Evolutionary conservation across 768 basidiomycete species (phyloP).

Genomic region (Lactarius akahatsu): DNA sequence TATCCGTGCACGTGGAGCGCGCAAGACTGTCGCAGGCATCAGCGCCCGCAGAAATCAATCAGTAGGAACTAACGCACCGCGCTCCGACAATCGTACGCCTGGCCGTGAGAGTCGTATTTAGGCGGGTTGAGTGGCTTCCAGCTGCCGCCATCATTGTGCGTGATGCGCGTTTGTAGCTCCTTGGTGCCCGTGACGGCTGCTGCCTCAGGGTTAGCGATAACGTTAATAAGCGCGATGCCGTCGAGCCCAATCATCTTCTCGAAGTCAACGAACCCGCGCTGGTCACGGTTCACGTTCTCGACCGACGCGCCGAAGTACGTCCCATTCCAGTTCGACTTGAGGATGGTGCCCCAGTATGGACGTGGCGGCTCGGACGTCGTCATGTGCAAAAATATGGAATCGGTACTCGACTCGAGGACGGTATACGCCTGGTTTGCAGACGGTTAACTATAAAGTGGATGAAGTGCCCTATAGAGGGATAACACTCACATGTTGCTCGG

Average conservation of each 20-base stretch:
- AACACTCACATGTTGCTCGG: slow-evolving; percentile 77
- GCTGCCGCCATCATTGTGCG: slow-evolving; percentile 95
- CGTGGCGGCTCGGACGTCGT: slow-evolving; percentile 78
- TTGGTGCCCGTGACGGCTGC: slow-evolving; percentile 72
- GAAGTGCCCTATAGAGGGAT: background rate
- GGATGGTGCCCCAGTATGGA: slow-evolving; percentile 86
- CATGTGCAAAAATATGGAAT: slow-evolving; percentile 92
- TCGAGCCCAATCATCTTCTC: slow-evolving; percentile 97
- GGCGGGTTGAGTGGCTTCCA: slow-evolving; percentile 88
- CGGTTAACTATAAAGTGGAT: background rate
- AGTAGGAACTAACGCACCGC: slow-evolving; percentile 49
- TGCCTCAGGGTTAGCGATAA: slow-evolving; percentile 79
- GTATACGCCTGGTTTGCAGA: slow-evolving; percentile 72
- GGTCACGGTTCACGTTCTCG: slow-evolving; percentile 89
- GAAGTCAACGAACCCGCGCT: slow-evolving; percentile 88
- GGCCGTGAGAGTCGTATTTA: slow-evolving; percentile 67
- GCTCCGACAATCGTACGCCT: slow-evolving; percentile 63
- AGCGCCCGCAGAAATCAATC: background rate
- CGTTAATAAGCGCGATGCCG: slow-evolving; percentile 91
- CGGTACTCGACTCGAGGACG: slow-evolving; percentile 90
- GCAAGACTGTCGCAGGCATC: slow-evolving; percentile 57
- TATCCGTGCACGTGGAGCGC: slow-evolving; percentile 92
- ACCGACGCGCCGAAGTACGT: slow-evolving; percentile 91
- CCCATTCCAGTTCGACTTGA: slow-evolving; percentile 97
- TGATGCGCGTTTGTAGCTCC: slow-evolving; percentile 80